Percentiles rank a stretch among this genome's conserved stretches.
These are phyloP conservation scores for Viola pubescens DNA, from an alignment of 441 rosid genomes.

Conservation along the genomic window DNA sequence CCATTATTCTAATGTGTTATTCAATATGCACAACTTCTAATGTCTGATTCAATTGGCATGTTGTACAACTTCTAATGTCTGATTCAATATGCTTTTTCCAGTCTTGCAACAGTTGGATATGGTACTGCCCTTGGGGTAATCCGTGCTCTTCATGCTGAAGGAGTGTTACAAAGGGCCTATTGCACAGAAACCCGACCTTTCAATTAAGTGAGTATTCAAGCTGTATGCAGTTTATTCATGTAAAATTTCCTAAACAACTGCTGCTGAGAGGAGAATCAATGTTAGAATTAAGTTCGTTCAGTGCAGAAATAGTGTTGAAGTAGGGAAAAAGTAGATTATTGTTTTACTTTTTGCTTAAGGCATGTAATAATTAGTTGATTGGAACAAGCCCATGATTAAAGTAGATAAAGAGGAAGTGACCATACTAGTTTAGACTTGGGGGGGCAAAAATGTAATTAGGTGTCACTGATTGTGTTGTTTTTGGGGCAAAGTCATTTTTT, in stretches of 20 bases:
- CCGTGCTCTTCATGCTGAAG: slow-evolving; percentile 63
- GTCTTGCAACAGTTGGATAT: slow-evolving; percentile 97
- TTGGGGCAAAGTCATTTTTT: too few relatives aligned
- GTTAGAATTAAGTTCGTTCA: too few relatives aligned
- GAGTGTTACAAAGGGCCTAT: slow-evolving; percentile 64
- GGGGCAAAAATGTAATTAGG: too few relatives aligned
- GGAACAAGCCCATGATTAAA: too few relatives aligned
- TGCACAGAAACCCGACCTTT: slow-evolving; percentile 98
- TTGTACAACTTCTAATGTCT: neutral
- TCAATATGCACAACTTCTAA: too few relatives aligned
- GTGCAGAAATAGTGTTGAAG: neutral
- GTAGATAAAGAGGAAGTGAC: neutral
- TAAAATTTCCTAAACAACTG: neutral
- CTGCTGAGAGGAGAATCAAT: too few relatives aligned
- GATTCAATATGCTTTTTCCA: slow-evolving; percentile 23
- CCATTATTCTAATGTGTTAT: too few relatives aligned
- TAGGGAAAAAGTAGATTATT: too few relatives aligned
- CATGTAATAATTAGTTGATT: too few relatives aligned
- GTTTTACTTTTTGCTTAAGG: too few relatives aligned
- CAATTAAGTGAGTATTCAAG: slow-evolving; percentile 54
- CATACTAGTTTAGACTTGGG: too few relatives aligned
- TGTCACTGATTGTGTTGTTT: too few relatives aligned
- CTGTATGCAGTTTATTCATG: neutral
- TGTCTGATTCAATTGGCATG: neutral
- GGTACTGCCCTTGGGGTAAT: slow-evolving; percentile 94